Percentiles rank a stretch among this genome's conserved stretches.
Conservation (phyloP, 176 grass and related monocot genomes). For the Tillandsia leiboldiana region DNA sequence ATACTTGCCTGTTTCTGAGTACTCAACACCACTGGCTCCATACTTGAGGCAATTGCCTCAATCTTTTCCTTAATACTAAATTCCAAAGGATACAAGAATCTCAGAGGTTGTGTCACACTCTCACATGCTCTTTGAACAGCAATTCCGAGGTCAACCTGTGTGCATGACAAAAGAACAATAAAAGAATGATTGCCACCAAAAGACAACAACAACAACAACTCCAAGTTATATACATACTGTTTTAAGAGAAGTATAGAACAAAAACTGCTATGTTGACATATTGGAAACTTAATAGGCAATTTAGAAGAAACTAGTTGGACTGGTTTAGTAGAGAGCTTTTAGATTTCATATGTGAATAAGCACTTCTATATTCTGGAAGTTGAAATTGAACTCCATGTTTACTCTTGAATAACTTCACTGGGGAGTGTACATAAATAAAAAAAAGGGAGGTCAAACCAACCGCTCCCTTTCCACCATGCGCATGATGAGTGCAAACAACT, state of each 20-base stretch:
- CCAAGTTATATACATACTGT: not conserved
- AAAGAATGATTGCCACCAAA: not conserved
- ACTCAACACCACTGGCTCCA: constrained; percentile 77
- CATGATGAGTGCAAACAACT: constrained; percentile 78
- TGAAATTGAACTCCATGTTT: too few species aligned
- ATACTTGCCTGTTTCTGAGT: constrained; percentile 65
- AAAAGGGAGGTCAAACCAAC: constrained; percentile 36
- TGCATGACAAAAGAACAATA: constrained; percentile 1
- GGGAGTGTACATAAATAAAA: not conserved
- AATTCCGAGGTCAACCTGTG: constrained; percentile 84
- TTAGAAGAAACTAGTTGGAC: too few species aligned
- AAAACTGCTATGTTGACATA: too few species aligned
- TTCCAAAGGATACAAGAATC: constrained; percentile 80
- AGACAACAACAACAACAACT: not conserved
- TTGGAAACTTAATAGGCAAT: too few species aligned
- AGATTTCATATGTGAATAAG: too few species aligned
- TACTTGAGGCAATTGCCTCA: constrained; percentile 82
- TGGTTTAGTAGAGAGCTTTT: too few species aligned
- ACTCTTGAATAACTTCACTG: too few species aligned
- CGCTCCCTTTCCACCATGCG: constrained; percentile 94
- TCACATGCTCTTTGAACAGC: constrained; percentile 90
- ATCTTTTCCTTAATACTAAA: constrained; percentile 92
- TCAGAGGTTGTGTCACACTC: constrained; percentile 56
- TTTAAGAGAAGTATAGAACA: not conserved
- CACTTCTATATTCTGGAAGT: too few species aligned